These are phyloP conservation scores for Diaporthe sp. DNA, from an alignment of 2,329 filamentous ascomycete species.

Conservation along the genomic window DNA sequence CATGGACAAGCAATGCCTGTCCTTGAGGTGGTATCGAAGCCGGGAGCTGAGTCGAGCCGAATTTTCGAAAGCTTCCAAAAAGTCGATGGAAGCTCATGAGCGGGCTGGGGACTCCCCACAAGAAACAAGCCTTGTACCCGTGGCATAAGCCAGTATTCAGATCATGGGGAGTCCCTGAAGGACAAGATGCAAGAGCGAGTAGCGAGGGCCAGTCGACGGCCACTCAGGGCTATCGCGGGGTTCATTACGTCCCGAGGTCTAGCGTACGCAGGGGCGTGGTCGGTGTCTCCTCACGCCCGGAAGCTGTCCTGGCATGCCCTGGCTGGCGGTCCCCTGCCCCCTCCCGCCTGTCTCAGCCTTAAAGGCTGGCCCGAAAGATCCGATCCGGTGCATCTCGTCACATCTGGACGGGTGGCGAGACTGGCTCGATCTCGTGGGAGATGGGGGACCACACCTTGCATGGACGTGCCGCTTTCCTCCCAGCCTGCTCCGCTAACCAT, in stretches of 20 bases:
- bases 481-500: not conserved
- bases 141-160: not conserved
- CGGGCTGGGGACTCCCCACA: not conserved
- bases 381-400: not conserved
- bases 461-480: not conserved
- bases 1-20: slow-evolving; percentile 9
- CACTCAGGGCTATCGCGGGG: not conserved
- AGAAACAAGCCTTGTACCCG: slow-evolving; percentile 8
- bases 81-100: slow-evolving; percentile 3
- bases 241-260: not conserved
- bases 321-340: not conserved
- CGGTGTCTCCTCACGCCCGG: not conserved
- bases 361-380: slow-evolving; percentile 17
- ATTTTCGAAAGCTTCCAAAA: slow-evolving; percentile 6
- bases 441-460: not conserved
- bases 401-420: slow-evolving; percentile 2
- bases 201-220: not conserved
- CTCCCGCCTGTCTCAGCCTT: slow-evolving; percentile 34
- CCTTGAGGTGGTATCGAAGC: slow-evolving; percentile 3
- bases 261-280: not conserved
- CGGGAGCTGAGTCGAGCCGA: slow-evolving; percentile 11
- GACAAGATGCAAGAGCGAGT: not conserved
- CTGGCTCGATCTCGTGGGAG: slow-evolving; percentile 1
- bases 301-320: slow-evolving; percentile 17
- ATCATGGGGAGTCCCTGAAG: slow-evolving; percentile 15